phyloP scores from a whole-genome alignment of 2,329 filamentous ascomycete genomes.

The Trichoderma arundinaceum region DNA sequence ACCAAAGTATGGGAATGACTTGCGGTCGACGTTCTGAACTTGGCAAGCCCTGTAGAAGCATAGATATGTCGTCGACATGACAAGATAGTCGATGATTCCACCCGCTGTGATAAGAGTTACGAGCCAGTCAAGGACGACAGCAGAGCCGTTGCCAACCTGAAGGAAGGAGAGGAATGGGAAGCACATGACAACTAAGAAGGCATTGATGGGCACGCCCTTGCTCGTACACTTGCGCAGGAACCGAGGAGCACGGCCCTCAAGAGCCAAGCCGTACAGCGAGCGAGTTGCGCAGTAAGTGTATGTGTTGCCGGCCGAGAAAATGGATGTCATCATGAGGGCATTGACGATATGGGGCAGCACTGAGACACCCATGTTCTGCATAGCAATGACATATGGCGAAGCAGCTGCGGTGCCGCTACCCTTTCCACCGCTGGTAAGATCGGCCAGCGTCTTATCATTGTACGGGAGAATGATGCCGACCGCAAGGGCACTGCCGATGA shows the following conservation, averaged over 20 bases:
- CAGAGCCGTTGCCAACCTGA: constrained; percentile 54
- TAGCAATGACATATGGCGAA: constrained; percentile 68
- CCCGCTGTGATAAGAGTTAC: constrained; percentile 62
- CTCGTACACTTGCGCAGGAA: constrained; percentile 64
- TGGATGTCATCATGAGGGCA: constrained; percentile 53
- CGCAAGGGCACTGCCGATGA: constrained; percentile 69
- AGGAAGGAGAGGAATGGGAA: constrained; percentile 62
- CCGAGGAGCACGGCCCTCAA: constrained; percentile 55
- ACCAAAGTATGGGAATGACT: constrained; percentile 61
- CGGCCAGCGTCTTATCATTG: constrained; percentile 61
- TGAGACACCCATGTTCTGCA: constrained; percentile 58
- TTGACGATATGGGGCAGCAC: constrained; percentile 65
- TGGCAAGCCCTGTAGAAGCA: constrained; percentile 58
- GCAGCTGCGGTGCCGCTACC: constrained; percentile 55
- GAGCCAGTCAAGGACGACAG: constrained; percentile 59
- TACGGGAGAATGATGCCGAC: constrained; percentile 71
- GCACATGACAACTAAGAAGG: constrained; percentile 58
- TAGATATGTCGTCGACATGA: constrained; percentile 55
- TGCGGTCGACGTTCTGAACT: constrained; percentile 59
- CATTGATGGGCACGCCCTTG: constrained; percentile 66
- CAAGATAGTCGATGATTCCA: constrained; percentile 66
- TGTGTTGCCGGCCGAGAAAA: constrained; percentile 56
- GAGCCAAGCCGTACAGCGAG: constrained; percentile 57
- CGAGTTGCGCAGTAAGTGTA: constrained; percentile 59
- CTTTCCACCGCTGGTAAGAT: constrained; percentile 53